Evolutionary conservation across 2,329 filamentous ascomycete genomes (phyloP).

Genomic region (Aphanocladium album): DNA sequence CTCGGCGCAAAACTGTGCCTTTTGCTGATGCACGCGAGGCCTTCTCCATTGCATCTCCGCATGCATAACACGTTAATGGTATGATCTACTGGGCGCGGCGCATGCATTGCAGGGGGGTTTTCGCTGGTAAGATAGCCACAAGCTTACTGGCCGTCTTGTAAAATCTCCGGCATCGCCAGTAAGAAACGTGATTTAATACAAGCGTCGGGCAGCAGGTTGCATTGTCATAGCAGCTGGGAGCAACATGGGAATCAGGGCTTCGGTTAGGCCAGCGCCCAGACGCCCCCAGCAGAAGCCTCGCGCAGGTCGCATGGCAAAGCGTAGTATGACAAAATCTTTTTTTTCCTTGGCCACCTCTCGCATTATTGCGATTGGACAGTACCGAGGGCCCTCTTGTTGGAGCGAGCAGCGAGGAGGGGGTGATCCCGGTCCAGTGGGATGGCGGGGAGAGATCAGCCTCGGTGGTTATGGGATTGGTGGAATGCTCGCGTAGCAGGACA

Average conservation of each 20-base stretch:
- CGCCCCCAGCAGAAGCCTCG: no score
- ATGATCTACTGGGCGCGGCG: background rate
- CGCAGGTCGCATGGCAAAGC: no score
- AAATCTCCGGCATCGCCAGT: no score
- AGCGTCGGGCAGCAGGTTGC: no score
- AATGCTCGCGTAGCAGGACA: background rate
- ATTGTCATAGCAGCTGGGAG: no score
- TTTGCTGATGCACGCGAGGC: background rate
- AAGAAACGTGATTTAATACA: no score
- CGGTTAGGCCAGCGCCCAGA: no score
- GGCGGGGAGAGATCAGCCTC: background rate
- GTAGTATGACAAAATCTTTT: no score
- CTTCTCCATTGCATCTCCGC: background rate
- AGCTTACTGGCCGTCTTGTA: no score
- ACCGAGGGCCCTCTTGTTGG: background rate
- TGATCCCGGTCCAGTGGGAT: background rate
- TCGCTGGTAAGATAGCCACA: no score
- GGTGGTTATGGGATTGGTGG: background rate
- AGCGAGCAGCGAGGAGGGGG: background rate
- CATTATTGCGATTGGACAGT: background rate
- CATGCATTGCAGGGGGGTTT: background rate
- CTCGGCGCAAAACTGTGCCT: background rate
- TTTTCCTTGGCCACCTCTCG: no score
- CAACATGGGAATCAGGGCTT: no score
- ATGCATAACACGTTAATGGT: background rate